Base-by-base conservation (phyloP, 2,329 filamentous ascomycete species). In the Penicillium hordei region DNA sequence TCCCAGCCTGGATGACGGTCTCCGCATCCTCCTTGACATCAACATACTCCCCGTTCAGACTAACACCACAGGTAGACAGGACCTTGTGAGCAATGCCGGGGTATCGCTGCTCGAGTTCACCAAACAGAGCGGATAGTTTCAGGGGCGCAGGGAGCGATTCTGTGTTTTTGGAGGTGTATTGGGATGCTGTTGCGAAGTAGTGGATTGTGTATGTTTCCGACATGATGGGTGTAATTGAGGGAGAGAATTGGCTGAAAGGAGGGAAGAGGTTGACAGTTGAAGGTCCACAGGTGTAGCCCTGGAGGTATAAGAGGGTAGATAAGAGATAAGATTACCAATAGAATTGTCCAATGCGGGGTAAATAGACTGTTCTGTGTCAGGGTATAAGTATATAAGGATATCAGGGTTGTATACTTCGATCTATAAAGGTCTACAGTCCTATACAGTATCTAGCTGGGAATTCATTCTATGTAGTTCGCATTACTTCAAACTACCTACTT, bases 131-230 rank as follows among this genome's bases (percentile, higher is more conserved):
- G 7, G 67, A 60, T 3, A 79, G 65, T 5, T 75, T 73, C 2
- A 76, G 66, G 3, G 78, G 78, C 2, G 76, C 78, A 5, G 75
- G 71, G 12, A 80, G 69, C 1, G 57, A 60, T 39, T 79, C 76
- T 34, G 75, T 74, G 29, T 71, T 62, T 66, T 75, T 76, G 40
- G 68, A 61, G 2, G 76, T 77, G 64, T 73, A 79, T 46, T 71
- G 66, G 39, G 75, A 73, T 19, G 78, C 77, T 48, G 71, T 69
- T 54, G 78, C 74, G 66, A 80, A 80, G 65, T 80, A 79, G 66
- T 77, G 73, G 64, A 80, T 76, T 60, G 75, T 74, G 60, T 79
- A 79, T 57, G 68, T 69, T 39, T 56, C 49, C 43, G 46, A 45
- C 48, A 53, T 61, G 50, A n/a, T 21, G 27, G 12, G 4, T 42